These are phyloP conservation scores for Ceratorhiza oryzae-sativae DNA, from an alignment of 1,284 basidiomycete species.

Conservation along the genomic window DNA sequence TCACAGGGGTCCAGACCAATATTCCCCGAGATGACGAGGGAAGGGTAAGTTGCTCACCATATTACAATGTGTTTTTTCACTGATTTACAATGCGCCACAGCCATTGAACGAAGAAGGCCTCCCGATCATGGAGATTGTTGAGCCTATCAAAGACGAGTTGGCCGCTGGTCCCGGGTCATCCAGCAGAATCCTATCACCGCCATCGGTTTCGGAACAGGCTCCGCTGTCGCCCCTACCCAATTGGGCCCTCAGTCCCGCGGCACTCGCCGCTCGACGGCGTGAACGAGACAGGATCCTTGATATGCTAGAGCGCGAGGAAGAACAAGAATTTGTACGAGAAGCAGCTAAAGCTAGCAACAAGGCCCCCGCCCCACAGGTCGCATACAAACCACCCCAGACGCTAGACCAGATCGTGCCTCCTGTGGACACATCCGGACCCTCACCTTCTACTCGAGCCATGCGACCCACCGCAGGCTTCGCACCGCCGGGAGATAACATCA, in stretches of 20 bases:
- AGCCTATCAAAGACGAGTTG: conserved; percentile 55
- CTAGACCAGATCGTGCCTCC: conserved; percentile 4
- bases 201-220: conserved; percentile 55
- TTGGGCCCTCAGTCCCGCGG: conserved; percentile 47
- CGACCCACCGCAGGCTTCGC: not conserved
- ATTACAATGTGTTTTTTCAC: conserved; percentile 39
- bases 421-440: not conserved
- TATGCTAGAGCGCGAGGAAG: conserved; percentile 73
- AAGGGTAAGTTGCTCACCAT: conserved; percentile 51
- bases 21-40: conserved; percentile 63
- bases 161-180: not conserved
- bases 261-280: conserved; percentile 57
- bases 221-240: conserved; percentile 58
- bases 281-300: conserved; percentile 71
- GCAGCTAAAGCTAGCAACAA: conserved; percentile 44
- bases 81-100: conserved; percentile 51
- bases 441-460: not conserved
- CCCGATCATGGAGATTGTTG: conserved; percentile 78
- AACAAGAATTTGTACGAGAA: conserved; percentile 48
- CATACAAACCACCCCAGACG: not conserved
- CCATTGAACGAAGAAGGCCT: conserved; percentile 76
- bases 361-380: not conserved
- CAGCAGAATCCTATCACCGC: conserved; percentile 42
- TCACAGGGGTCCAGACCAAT: conserved; percentile 53
- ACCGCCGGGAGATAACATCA: not conserved